These are phyloP conservation scores for Lactuca saligna DNA, from an alignment of 129 eudicot genomes.

Conservation along the genomic window DNA sequence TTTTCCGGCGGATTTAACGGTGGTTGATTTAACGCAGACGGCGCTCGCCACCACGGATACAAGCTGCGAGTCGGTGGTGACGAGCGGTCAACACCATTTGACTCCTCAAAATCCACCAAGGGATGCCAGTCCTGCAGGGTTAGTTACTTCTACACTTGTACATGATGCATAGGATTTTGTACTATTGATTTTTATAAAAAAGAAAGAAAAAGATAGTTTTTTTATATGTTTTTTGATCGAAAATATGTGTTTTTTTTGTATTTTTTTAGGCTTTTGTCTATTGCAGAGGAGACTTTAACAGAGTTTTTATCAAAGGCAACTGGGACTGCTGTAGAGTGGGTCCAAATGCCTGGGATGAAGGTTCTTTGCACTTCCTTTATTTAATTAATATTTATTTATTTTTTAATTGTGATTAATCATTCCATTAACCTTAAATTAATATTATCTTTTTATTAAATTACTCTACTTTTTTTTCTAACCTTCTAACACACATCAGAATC, in stretches of 20 bases:
- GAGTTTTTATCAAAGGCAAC: conserved; percentile 91
- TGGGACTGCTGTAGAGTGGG: conserved; percentile 95
- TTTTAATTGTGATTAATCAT: conserved; percentile 25
- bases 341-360: conserved; percentile 98
- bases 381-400: background rate
- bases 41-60: conserved; percentile 70
- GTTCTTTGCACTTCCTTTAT: conserved; percentile 41
- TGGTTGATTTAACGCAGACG: conserved; percentile 42
- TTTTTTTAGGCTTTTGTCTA: conserved; percentile 75
- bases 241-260: conserved; percentile 28
- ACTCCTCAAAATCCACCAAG: conserved; percentile 78
- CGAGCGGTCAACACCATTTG: conserved; percentile 75
- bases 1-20: conserved; percentile 3
- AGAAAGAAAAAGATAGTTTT: conserved; percentile 1
- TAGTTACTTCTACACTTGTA: conserved; percentile 13
- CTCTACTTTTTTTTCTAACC: conserved; percentile 37
- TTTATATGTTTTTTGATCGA: conserved; percentile 24
- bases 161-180: background rate
- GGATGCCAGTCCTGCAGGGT: conserved; percentile 93
- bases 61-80: conserved; percentile 81
- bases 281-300: conserved; percentile 93
- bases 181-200: background rate
- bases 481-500: conserved; percentile 46
- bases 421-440: conserved; percentile 36
- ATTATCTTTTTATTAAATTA: conserved; percentile 34